Evolutionary conservation across 768 basidiomycete genomes (phyloP).

Genomic region (Cystobasidium ongulense): DNA sequence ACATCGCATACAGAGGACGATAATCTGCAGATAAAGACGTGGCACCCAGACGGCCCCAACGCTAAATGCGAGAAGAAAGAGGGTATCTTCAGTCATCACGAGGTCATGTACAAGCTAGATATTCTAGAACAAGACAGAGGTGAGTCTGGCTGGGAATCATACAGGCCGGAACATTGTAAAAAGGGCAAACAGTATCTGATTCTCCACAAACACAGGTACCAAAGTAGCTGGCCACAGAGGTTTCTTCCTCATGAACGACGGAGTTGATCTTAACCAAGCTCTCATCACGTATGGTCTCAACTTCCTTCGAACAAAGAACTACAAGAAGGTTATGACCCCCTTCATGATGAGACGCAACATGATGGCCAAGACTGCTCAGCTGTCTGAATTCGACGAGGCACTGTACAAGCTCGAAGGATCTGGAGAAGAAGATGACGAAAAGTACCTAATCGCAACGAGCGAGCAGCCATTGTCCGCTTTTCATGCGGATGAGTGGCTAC

Average conservation of each 20-base stretch:
- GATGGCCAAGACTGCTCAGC: conserved; percentile 96
- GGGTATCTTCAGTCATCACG: conserved; percentile 91
- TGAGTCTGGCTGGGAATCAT: too few species aligned
- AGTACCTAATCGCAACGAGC: conserved; percentile 96
- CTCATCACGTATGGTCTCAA: conserved; percentile 89
- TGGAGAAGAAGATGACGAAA: conserved; percentile 63
- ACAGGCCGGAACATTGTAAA: neutral
- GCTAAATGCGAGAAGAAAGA: conserved; percentile 58
- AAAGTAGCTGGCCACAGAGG: conserved; percentile 94
- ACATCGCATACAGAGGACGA: conserved; percentile 91
- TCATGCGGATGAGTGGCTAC: conserved; percentile 97
- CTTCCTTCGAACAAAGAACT: conserved; percentile 70
- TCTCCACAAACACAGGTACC: too few species aligned
- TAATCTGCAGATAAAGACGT: conserved; percentile 69
- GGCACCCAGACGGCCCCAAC: conserved; percentile 72
- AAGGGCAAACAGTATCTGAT: too few species aligned
- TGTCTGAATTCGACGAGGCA: conserved; percentile 97
- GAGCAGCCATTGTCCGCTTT: conserved; percentile 97
- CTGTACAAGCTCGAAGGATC: conserved; percentile 72
- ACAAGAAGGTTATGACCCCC: conserved; percentile 91
- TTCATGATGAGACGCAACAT: conserved; percentile 98
- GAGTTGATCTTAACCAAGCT: conserved; percentile 94
- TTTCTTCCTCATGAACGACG: conserved; percentile 90
- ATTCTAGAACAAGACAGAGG: conserved; percentile 96
- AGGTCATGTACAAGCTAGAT: conserved; percentile 83